Evolutionary conservation across 164 flowering plant genomes (phyloP).

Genomic region (Akebia trifoliata): DNA sequence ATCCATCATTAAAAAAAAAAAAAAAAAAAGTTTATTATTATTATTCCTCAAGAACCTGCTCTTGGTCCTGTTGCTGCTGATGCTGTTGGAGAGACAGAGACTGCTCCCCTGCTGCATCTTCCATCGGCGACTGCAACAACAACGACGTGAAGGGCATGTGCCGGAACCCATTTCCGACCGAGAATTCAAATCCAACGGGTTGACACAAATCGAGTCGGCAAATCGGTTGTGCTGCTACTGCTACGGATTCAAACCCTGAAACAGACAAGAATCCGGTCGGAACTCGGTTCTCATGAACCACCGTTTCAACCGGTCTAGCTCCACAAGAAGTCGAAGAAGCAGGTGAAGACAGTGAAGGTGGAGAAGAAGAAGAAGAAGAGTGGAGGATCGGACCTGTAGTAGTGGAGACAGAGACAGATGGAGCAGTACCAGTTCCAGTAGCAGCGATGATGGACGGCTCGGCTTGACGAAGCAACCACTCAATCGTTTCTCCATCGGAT

Average conservation of each 20-base stretch:
- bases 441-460: constrained; percentile 10
- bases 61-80: background rate
- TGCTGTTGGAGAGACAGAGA: too few species aligned
- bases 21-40: background rate
- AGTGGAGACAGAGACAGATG: constrained; percentile 8
- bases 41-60: background rate
- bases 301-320: constrained; percentile 2
- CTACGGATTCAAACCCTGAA: background rate
- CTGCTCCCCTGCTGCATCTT: constrained; percentile 24
- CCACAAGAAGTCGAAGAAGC: constrained; percentile 16
- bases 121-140: constrained; percentile 41
- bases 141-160: constrained; percentile 64
- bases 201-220: constrained; percentile 39
- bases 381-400: constrained; percentile 16
- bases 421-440: constrained; percentile 13
- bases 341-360: constrained; percentile 11
- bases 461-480: constrained; percentile 22
- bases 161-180: constrained; percentile 23
- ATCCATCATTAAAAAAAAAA: background rate
- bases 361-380: too few species aligned
- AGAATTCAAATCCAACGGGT: constrained; percentile 25
- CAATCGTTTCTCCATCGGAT: constrained; percentile 23
- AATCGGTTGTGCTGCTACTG: constrained; percentile 24
- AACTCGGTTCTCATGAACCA: background rate
- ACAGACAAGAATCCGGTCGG: constrained; percentile 14